Percentiles rank a stretch among this genome's conserved stretches.
Evolutionary conservation across 768 basidiomycete species (phyloP).

Genomic region (Tylopilus subfusipes): DNA sequence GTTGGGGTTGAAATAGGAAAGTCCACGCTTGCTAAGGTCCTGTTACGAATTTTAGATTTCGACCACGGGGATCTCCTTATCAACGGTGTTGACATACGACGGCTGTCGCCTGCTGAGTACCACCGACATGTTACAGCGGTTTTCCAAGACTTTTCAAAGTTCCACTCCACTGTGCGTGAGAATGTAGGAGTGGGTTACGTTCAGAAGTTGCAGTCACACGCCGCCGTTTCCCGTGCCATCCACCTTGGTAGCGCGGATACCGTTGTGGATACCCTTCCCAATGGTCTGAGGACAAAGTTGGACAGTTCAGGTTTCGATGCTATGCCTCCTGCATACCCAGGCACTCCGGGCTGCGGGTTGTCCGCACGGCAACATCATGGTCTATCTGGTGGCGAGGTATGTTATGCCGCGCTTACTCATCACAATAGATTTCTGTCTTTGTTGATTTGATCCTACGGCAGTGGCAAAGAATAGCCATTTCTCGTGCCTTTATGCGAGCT

Average conservation of each 20-base stretch:
- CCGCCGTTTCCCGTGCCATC: constrained; percentile 62
- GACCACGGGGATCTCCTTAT: constrained; percentile 64
- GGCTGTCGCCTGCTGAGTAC: constrained; percentile 62
- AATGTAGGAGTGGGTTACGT: constrained; percentile 86
- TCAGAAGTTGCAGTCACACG: constrained; percentile 52
- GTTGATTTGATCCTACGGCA: constrained; percentile 31
- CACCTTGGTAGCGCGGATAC: constrained; percentile 66
- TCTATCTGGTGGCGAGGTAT: constrained; percentile 81
- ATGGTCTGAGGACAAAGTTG: constrained; percentile 70
- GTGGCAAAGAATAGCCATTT: constrained; percentile 88
- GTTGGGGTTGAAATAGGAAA: constrained; percentile 52
- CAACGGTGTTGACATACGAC: constrained; percentile 67
- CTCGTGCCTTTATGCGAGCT: constrained; percentile 84
- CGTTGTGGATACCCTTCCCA: constrained; percentile 62
- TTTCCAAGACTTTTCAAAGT: constrained; percentile 84
- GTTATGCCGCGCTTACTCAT: constrained; percentile 21
- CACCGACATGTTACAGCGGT: constrained; percentile 76
- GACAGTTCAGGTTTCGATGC: constrained; percentile 59
- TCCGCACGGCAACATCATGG: constrained; percentile 50
- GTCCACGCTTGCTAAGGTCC: constrained; percentile 79
- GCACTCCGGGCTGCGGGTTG: constrained; percentile 29
- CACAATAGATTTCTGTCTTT: constrained; percentile 10
- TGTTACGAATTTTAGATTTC: constrained; percentile 77
- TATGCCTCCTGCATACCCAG: constrained; percentile 34
- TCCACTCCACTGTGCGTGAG: constrained; percentile 70